These are phyloP conservation scores for Mariannaea sp. DNA, from an alignment of 2,329 filamentous ascomycete genomes.

Conservation along the genomic window DNA sequence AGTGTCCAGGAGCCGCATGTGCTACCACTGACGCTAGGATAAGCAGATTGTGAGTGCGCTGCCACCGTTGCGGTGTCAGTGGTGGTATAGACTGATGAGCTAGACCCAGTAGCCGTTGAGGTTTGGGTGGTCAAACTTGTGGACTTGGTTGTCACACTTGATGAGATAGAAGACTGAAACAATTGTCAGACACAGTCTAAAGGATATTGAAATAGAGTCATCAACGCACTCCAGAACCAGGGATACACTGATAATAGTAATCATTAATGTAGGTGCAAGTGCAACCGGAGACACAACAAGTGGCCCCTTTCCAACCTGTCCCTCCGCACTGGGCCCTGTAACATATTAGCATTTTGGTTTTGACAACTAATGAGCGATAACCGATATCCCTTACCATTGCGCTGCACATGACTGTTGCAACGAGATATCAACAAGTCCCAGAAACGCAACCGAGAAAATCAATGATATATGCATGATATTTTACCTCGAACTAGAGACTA, in stretches of 20 bases:
- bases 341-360: background rate
- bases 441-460: background rate
- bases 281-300: conserved; percentile 2
- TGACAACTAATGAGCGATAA: background rate
- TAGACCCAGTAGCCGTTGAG: background rate
- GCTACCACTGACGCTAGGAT: conserved; percentile 7
- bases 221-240: conserved; percentile 1
- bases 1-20: conserved; percentile 9
- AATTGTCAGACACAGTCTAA: background rate
- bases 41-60: conserved; percentile 7
- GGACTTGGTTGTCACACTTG: background rate
- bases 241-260: conserved; percentile 6
- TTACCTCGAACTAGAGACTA: background rate
- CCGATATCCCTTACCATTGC: background rate
- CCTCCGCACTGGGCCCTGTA: conserved; percentile 8
- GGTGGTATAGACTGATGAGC: conserved; percentile 1
- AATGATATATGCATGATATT: background rate
- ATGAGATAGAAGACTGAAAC: background rate
- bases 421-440: background rate
- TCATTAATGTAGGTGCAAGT: conserved; percentile 7
- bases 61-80: conserved; percentile 1
- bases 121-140: background rate
- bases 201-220: background rate
- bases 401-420: conserved; percentile 7
- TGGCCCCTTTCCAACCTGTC: conserved; percentile 1